Evolutionary conservation across 768 basidiomycete species (phyloP).

Genomic region (Phanerodontia chrysosporium): DNA sequence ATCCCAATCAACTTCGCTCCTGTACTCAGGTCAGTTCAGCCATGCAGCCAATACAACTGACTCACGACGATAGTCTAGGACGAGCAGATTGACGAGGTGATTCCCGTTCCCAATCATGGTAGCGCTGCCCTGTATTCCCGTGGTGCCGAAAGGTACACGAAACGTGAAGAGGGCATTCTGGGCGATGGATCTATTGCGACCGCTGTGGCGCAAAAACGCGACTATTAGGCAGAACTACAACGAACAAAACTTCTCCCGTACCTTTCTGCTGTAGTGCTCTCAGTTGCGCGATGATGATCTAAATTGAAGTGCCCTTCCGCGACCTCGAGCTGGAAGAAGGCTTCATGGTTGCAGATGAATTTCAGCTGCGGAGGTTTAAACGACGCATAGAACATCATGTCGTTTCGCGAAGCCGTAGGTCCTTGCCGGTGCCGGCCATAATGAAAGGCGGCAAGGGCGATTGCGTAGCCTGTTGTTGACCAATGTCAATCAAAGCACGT

Average conservation of each 20-base stretch:
- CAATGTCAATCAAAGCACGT: not conserved
- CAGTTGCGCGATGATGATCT: constrained; percentile 9
- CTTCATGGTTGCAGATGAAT: constrained; percentile 30
- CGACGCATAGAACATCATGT: constrained; percentile 15
- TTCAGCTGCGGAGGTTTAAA: constrained; percentile 20
- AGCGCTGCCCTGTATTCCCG: constrained; percentile 11
- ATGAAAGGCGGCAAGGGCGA: not conserved
- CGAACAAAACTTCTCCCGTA: not conserved
- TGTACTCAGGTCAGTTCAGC: not conserved
- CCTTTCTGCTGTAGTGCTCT: constrained; percentile 1
- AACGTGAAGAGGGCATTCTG: constrained; percentile 11
- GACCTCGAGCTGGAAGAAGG: constrained; percentile 20
- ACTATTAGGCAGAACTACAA: not conserved
- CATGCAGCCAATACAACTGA: not conserved
- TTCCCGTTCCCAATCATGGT: constrained; percentile 13
- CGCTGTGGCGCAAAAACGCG: not conserved
- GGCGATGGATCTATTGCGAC: constrained; percentile 4
- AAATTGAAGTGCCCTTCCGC: constrained; percentile 21
- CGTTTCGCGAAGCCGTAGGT: not conserved
- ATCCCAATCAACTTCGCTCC: not conserved
- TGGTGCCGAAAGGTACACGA: constrained; percentile 16
- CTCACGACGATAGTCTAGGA: constrained; percentile 15
- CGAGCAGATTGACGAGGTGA: constrained; percentile 10
- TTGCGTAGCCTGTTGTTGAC: constrained; percentile 10
- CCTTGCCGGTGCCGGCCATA: constrained; percentile 10